phyloP scores from a whole-genome alignment of 345 rosid species.

The Eucalyptus albens region DNA sequence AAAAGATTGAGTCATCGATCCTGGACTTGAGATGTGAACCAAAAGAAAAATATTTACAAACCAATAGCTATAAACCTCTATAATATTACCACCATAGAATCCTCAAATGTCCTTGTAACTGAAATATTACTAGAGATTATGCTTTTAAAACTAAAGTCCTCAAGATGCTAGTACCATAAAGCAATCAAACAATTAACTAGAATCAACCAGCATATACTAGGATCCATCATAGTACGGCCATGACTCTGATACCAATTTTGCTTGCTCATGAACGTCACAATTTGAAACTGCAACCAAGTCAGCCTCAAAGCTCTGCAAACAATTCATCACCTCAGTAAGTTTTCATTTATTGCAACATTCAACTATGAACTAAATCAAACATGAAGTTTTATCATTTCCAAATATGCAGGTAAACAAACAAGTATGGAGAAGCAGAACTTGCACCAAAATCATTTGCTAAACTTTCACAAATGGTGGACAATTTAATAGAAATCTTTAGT shows the following conservation, averaged over 20 bases:
- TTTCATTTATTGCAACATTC: neutral
- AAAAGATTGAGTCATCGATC: neutral
- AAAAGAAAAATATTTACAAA: neutral
- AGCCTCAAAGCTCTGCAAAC: neutral
- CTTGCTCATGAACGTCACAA: neutral
- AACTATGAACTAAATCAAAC: neutral
- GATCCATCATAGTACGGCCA: neutral
- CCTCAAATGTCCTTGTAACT: neutral
- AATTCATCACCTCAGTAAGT: neutral
- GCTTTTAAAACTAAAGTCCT: neutral
- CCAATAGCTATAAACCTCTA: neutral
- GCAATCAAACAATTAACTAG: neutral
- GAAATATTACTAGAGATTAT: neutral
- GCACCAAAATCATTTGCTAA: neutral
- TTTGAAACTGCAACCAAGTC: neutral
- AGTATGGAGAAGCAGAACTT: neutral
- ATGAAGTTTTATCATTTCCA: neutral
- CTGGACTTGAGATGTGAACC: neutral
- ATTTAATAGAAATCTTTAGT: neutral
- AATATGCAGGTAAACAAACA: neutral
- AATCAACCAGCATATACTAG: neutral
- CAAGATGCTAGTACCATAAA: neutral
- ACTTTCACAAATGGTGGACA: neutral
- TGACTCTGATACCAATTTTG: neutral
- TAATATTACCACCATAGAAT: neutral